These are phyloP conservation scores for Trypanosoma cruzi DNA, from an alignment of 208 protist species.

Conservation along the genomic window DNA sequence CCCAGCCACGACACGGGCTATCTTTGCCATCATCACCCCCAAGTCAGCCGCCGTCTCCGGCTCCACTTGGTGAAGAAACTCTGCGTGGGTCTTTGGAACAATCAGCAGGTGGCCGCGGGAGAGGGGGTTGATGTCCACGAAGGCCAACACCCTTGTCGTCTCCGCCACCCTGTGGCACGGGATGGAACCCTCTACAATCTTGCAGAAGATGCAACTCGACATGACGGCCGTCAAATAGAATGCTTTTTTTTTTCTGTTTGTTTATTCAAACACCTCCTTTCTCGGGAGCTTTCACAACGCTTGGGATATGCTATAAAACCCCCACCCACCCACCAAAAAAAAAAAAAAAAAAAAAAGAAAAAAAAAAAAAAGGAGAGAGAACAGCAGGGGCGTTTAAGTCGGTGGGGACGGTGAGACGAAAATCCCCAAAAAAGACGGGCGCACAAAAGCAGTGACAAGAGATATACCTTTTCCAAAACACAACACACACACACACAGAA, in stretches of 20 bases:
- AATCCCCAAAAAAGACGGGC: no score
- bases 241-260: no score
- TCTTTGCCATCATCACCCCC: slow-evolving; percentile 50
- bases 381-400: no score
- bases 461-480: no score
- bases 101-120: slow-evolving; percentile 81
- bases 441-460: no score
- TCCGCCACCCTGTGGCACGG: slow-evolving; percentile 89
- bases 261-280: neutral
- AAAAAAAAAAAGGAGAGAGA: no score
- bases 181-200: slow-evolving; percentile 76
- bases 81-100: slow-evolving; percentile 84
- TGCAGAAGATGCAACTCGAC: slow-evolving; percentile 86
- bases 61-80: slow-evolving; percentile 77
- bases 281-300: neutral
- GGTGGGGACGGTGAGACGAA: no score
- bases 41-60: slow-evolving; percentile 73
- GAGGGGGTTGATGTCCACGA: slow-evolving; percentile 91
- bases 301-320: no score
- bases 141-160: slow-evolving; percentile 75
- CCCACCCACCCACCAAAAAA: no score
- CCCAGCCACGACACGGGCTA: slow-evolving; percentile 66
- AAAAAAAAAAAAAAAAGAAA: neutral
- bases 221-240: slow-evolving; percentile 9
- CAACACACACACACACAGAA: no score